Evolutionary conservation across 2,329 filamentous ascomycete species (phyloP).

Genomic region (Apiospora aurea): DNA sequence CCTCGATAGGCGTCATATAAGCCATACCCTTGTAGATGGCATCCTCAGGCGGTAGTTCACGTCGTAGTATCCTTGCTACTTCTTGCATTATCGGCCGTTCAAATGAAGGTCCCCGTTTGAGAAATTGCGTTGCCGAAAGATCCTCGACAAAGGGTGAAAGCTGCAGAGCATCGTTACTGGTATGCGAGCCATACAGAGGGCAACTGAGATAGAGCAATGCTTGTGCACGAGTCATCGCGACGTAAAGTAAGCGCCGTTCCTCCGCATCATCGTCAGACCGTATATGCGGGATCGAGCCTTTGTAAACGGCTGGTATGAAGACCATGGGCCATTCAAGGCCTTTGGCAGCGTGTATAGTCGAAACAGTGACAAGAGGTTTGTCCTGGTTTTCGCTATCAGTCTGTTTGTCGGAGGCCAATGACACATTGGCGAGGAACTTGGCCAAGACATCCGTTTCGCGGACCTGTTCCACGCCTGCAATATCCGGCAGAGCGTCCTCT

Average conservation of each 20-base stretch:
- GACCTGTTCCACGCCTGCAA: slow-evolving; percentile 75
- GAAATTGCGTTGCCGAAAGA: slow-evolving; percentile 41
- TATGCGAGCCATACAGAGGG: slow-evolving; percentile 71
- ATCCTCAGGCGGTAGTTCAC: slow-evolving; percentile 63
- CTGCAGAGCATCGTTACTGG: slow-evolving; percentile 63
- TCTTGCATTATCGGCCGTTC: slow-evolving; percentile 66
- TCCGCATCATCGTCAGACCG: slow-evolving; percentile 86
- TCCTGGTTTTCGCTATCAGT: slow-evolving; percentile 64
- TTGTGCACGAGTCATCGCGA: slow-evolving; percentile 95
- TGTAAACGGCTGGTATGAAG: slow-evolving; percentile 88
- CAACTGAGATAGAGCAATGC: slow-evolving; percentile 85
- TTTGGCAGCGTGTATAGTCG: slow-evolving; percentile 95
- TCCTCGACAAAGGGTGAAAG: slow-evolving; percentile 75
- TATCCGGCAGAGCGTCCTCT: slow-evolving; percentile 66
- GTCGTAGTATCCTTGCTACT: slow-evolving; percentile 74
- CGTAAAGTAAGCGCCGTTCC: slow-evolving; percentile 87
- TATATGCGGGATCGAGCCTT: slow-evolving; percentile 89
- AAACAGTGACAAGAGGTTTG: slow-evolving; percentile 80
- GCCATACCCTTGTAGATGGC: slow-evolving; percentile 61
- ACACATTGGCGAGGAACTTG: slow-evolving; percentile 87
- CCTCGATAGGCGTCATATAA: slow-evolving; percentile 64
- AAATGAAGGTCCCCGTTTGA: slow-evolving; percentile 73
- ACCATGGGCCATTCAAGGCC: slow-evolving; percentile 96
- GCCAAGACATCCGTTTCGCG: slow-evolving; percentile 71
- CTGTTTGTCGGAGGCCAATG: slow-evolving; percentile 81